phyloP scores from a whole-genome alignment of 2,329 filamentous ascomycete species.

The Penicillium vulpinum region DNA sequence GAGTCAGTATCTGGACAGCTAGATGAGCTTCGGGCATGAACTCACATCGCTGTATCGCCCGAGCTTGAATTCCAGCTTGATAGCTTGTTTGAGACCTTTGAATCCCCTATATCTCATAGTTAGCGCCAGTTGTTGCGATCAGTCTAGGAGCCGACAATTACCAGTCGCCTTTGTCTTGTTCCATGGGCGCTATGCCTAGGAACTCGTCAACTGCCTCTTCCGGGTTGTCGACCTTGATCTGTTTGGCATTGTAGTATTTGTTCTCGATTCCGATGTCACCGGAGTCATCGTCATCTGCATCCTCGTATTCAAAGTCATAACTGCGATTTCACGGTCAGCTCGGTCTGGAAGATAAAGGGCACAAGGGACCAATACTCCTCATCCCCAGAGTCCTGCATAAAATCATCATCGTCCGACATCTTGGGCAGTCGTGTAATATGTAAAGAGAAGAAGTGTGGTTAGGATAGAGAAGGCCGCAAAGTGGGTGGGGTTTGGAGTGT shows the following conservation, averaged over 20 bases:
- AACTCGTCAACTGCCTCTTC: constrained; percentile 91
- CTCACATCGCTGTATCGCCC: constrained; percentile 77
- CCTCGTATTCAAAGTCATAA: constrained; percentile 97
- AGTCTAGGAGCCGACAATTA: constrained; percentile 31
- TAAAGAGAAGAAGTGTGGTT: constrained; percentile 2
- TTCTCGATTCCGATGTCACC: constrained; percentile 96
- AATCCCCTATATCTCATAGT: constrained; percentile 63
- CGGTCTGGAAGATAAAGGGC: background rate
- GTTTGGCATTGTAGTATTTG: constrained; percentile 99
- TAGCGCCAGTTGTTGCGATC: constrained; percentile 20
- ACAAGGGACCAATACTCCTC: constrained; percentile 64
- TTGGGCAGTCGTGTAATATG: constrained; percentile 2
- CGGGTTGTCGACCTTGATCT: constrained; percentile 83
- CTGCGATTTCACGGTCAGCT: constrained; percentile 46
- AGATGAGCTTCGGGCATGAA: background rate
- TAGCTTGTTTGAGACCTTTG: constrained; percentile 96
- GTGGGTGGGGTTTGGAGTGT: constrained; percentile 16
- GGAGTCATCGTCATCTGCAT: constrained; percentile 82
- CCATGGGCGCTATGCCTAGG: constrained; percentile 77
- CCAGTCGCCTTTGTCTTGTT: constrained; percentile 95
- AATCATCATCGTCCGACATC: constrained; percentile 86
- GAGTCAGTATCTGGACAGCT: constrained; percentile 1
- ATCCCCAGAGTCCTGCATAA: constrained; percentile 89
- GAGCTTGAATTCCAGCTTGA: constrained; percentile 95
- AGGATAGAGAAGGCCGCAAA: background rate